A percentile compares a stretch with the other conserved stretches of the same genome.
Evolutionary conservation across 2,329 filamentous ascomycete genomes (phyloP).

Genomic region (Cladophialophora immunda): DNA sequence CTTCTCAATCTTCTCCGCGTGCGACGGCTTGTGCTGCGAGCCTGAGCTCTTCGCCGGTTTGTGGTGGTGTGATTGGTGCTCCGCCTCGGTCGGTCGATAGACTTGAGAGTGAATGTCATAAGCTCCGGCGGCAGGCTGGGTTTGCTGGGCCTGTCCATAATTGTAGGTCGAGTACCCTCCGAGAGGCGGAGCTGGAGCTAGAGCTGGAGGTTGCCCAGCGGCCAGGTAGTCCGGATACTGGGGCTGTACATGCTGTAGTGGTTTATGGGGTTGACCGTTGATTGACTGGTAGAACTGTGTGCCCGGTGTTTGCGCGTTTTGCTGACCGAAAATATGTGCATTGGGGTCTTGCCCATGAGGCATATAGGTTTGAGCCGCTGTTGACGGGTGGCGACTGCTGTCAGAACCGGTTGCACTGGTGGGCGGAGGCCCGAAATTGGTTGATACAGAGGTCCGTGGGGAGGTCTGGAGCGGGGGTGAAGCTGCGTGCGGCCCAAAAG

Average conservation of each 20-base stretch:
- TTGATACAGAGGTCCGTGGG: slow-evolving; percentile 32
- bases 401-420: slow-evolving; percentile 28
- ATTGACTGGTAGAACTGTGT: slow-evolving; percentile 43
- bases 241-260: slow-evolving; percentile 45
- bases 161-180: slow-evolving; percentile 54
- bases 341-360: slow-evolving; percentile 33
- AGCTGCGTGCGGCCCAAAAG: slow-evolving; percentile 35
- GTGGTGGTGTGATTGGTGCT: slow-evolving; percentile 49
- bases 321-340: slow-evolving; percentile 32
- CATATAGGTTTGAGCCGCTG: slow-evolving; percentile 34
- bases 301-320: slow-evolving; percentile 41
- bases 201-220: slow-evolving; percentile 37
- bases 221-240: slow-evolving; percentile 46
- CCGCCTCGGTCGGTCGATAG: slow-evolving; percentile 56
- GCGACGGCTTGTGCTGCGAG: slow-evolving; percentile 44
- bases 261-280: slow-evolving; percentile 40
- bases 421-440: slow-evolving; percentile 18
- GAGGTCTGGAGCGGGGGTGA: slow-evolving; percentile 33
- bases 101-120: slow-evolving; percentile 58
- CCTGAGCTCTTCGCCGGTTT: slow-evolving; percentile 30
- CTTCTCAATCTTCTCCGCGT: slow-evolving; percentile 51
- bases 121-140: slow-evolving; percentile 37
- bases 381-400: slow-evolving; percentile 29
- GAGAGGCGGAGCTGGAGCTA: slow-evolving; percentile 32
- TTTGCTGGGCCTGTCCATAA: slow-evolving; percentile 48